A percentile compares a stretch with the other conserved stretches of the same genome.
These are phyloP conservation scores for Sporobolomyces phaffii DNA, from an alignment of 768 basidiomycete species.

Conservation along the genomic window DNA sequence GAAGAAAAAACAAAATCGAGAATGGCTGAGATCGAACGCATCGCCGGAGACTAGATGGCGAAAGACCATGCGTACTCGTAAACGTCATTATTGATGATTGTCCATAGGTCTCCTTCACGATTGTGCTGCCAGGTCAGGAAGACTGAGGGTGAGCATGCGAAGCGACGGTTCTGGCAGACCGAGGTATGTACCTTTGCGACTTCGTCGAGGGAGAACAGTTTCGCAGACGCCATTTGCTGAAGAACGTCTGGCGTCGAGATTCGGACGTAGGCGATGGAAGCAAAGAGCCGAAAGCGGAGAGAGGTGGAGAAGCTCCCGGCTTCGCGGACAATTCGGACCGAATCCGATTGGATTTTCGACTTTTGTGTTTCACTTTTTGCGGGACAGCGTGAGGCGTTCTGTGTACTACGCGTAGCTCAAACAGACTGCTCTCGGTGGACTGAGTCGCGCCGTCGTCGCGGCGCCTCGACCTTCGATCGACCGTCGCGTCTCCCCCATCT, in stretches of 20 bases:
- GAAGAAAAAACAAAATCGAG: constrained; percentile 44
- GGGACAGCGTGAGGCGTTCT: no score
- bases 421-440: no score
- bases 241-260: not conserved
- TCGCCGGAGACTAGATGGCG: not conserved
- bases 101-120: constrained; percentile 75
- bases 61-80: constrained; percentile 51
- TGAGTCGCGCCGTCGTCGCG: no score
- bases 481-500: no score
- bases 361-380: no score
- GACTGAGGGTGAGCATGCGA: not conserved
- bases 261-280: not conserved
- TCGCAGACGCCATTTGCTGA: not conserved
- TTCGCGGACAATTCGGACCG: no score
- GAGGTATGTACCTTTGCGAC: constrained; percentile 4
- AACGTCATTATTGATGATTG: constrained; percentile 72
- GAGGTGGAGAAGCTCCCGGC: not conserved
- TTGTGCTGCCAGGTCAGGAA: constrained; percentile 56
- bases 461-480: no score
- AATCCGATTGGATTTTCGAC: no score
- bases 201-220: constrained; percentile 7
- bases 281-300: not conserved
- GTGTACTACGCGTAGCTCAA: no score
- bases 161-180: not conserved
- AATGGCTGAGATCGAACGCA: not conserved